Evolutionary conservation across 768 basidiomycete species (phyloP).

Genomic region (Hirschioporus abietinus): DNA sequence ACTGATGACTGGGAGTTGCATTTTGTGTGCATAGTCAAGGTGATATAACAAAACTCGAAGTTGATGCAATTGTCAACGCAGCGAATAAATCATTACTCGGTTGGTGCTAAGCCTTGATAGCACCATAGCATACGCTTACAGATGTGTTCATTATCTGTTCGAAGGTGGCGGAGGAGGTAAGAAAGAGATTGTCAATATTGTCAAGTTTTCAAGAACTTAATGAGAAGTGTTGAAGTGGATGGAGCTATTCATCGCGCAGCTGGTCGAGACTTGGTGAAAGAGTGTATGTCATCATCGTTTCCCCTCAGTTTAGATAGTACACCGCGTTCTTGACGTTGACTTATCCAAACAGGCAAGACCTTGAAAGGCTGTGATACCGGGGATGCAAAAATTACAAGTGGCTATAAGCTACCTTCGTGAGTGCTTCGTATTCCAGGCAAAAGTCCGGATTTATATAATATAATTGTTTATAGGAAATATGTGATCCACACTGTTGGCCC

Average conservation of each 20-base stretch:
- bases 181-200: conserved; percentile 16
- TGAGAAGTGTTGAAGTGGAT: conserved; percentile 48
- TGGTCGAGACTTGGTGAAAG: conserved; percentile 54
- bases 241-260: conserved; percentile 79
- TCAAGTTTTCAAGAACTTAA: neutral
- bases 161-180: conserved; percentile 77
- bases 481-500: conserved; percentile 85
- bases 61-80: conserved; percentile 79
- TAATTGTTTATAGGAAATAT: conserved; percentile 41
- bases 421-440: conserved; percentile 21
- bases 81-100: conserved; percentile 71
- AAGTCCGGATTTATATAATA: neutral
- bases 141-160: neutral
- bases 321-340: neutral
- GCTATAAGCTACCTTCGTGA: conserved; percentile 72
- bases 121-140: conserved; percentile 1
- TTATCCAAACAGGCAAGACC: conserved; percentile 41
- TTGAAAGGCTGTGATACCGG: conserved; percentile 69
- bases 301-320: neutral
- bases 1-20: conserved; percentile 4
- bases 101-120: conserved; percentile 22
- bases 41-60: conserved; percentile 66
- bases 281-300: conserved; percentile 43
- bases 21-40: conserved; percentile 49
- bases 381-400: conserved; percentile 73